A percentile compares a stretch with the other conserved stretches of the same genome.
phyloP scores from a whole-genome alignment of 1,284 basidiomycete species.

The Ganoderma sinense region DNA sequence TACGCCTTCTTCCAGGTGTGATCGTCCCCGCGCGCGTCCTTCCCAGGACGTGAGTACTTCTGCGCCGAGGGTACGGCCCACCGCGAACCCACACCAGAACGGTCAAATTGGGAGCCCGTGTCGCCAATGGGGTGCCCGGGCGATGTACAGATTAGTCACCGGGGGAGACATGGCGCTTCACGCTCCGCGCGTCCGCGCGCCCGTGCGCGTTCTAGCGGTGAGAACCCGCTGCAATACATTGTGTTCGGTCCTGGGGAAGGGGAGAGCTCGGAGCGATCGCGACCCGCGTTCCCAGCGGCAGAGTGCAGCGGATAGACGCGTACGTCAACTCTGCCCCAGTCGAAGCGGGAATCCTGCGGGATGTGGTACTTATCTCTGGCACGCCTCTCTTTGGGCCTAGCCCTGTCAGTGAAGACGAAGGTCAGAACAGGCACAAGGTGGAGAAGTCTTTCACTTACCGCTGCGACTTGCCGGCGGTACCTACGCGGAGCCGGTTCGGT shows the following conservation, averaged over 20 bases:
- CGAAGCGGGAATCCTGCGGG: not conserved
- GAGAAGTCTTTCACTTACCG: not conserved
- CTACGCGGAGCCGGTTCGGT: not conserved
- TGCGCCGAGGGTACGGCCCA: not conserved
- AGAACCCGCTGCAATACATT: not conserved
- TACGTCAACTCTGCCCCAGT: not conserved
- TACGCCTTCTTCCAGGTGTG: not conserved
- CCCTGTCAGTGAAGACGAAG: not conserved
- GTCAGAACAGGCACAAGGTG: not conserved
- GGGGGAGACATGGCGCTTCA: not conserved
- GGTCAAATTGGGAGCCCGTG: not conserved
- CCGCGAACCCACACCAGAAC: not conserved
- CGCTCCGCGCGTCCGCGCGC: not conserved
- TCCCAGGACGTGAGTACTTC: not conserved
- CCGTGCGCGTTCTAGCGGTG: slow-evolving; percentile 1
- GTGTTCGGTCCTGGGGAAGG: not conserved
- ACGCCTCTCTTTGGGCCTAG: not conserved
- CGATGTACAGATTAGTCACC: not conserved
- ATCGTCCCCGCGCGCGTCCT: not conserved
- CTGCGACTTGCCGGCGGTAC: not conserved
- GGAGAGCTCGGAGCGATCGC: not conserved
- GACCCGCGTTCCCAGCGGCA: not conserved
- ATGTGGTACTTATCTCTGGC: not conserved
- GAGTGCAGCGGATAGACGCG: not conserved
- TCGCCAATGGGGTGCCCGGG: not conserved